Evolutionary conservation across 2,329 filamentous ascomycete genomes (phyloP), one percentile per base, ranked within the genome.

Genomic region (Erysiphe pisi): DNA sequence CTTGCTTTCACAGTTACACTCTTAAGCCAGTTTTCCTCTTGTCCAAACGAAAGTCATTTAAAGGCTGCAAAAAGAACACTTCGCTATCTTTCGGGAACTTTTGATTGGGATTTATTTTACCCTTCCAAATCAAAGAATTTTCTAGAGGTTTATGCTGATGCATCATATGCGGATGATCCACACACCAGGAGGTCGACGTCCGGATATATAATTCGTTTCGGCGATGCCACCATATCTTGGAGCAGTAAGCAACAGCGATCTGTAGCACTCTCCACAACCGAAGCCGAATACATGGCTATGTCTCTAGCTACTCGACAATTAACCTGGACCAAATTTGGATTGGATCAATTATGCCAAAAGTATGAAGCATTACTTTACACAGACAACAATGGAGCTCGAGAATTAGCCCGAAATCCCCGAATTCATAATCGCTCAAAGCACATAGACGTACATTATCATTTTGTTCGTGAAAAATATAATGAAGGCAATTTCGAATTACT

Each of bases 241-340:
- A n/a, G 22, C 70, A 74, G 65, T 36, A 71, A 71, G 43, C 65
- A 71, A 71, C 65, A 71, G 28, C 18, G 65, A 71, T 71, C 65
- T 71, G 65, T 71, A 71, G 52, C 52, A 58, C 52, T 58, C 8
- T 58, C 14, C 8, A 58, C 31, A 2, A 36, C 31, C 1, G 31
- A 36, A 36, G 31, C 31, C 31, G 31, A 36, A 36, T 36, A 36
- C 52, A 58, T 58, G 14, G 52, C 52, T 31, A 71, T 71, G 28
- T 71, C 65, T 16, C 65, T 45, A 71, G 65, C 18, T 71, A 31
- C 65, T 45, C 28, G 28, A 28, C 65, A 71, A 71, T 3, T 71
- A 28, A 71, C 65, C 9, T 71, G 28, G 28, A 71, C 65, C 22
- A 71, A 71, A 43, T 71, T 43, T 71, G 65, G 65, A 71, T 31